Base-by-base conservation (phyloP, 225 moss, liverwort and hornwort species). In the Straminergon stramineum region DNA sequence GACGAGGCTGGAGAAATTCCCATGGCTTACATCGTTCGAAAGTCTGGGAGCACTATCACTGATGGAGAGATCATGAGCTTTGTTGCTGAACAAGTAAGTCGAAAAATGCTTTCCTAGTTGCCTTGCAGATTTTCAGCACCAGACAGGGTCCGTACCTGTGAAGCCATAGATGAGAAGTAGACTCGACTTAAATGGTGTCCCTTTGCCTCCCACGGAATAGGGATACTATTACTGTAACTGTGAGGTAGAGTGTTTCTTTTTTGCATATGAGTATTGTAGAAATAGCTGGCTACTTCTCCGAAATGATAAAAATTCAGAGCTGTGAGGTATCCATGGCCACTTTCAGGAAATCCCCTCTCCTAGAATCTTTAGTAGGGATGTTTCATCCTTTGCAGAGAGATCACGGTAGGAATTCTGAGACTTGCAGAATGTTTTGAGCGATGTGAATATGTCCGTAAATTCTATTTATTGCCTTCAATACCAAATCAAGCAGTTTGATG, bases 1-100 rank as follows among this genome's bases (percentile, higher is more conserved):
- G 93, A 92, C 1, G 88, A 86, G 11, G 89, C 93, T 51, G 94
- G 94, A 61, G 91, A 93, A 91, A 92, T 94, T 68, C 93, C 94
- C 45, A 92, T 94, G 94, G 93, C 94, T 53, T 94, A 91, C 63
- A 82, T 94, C 37, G 93, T 94, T 51, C 75, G 81, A 86, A 69
- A 89, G 24, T n/a, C 89, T 6, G 77, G 64, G 60, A 88, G 86
- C 76, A 51, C 43, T 20, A 57, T 94, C 81, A 88, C 84, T 70
- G 76, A 84, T 37, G 88, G 37, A 62, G 91, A 91, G 58, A 69
- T 93, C 41, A 90, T 94, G 89, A 41, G 86, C 86, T 93, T 93
- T 34, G 92, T 93, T 35, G 89, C 94, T 61, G 84, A 87, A 56
- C 91, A 94, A 88, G 94, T 93, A 87, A 91, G 91, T 82, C 26